Conservation (phyloP, 2,329 filamentous ascomycete species). For the Cadophora malorum region DNA sequence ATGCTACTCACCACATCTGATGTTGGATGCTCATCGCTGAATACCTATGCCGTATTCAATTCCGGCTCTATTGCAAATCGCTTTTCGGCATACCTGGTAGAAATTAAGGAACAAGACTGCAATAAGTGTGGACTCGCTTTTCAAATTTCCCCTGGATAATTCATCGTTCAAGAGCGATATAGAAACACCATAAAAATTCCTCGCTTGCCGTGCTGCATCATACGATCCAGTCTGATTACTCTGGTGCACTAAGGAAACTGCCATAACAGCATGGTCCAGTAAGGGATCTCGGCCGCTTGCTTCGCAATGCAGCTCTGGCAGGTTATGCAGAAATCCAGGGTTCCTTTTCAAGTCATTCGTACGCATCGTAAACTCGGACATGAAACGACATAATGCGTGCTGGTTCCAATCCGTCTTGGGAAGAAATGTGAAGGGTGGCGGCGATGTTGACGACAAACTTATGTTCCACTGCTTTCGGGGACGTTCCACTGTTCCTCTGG, state of each 20-base stretch:
- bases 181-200: not conserved
- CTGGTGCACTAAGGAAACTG: not conserved
- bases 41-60: not conserved
- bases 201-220: slow-evolving; percentile 3
- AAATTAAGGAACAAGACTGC: slow-evolving; percentile 7
- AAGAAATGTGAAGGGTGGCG: not conserved
- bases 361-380: slow-evolving; percentile 2
- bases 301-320: slow-evolving; percentile 3
- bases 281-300: not conserved
- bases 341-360: not conserved
- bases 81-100: not conserved
- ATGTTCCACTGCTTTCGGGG: not conserved
- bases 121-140: not conserved
- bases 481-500: not conserved
- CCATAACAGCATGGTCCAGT: slow-evolving; percentile 2
- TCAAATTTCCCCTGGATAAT: not conserved
- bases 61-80: too few species aligned
- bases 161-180: not conserved
- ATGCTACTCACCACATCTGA: not conserved
- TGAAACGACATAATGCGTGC: slow-evolving; percentile 14
- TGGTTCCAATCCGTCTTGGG: slow-evolving; percentile 5
- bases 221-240: slow-evolving; percentile 5
- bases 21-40: slow-evolving; percentile 1
- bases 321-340: slow-evolving; percentile 11
- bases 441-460: not conserved